These are phyloP conservation scores for Chytriomyces sp. DNA, from an alignment of 192 early-diverging fungal genomes.

Conservation along the genomic window DNA sequence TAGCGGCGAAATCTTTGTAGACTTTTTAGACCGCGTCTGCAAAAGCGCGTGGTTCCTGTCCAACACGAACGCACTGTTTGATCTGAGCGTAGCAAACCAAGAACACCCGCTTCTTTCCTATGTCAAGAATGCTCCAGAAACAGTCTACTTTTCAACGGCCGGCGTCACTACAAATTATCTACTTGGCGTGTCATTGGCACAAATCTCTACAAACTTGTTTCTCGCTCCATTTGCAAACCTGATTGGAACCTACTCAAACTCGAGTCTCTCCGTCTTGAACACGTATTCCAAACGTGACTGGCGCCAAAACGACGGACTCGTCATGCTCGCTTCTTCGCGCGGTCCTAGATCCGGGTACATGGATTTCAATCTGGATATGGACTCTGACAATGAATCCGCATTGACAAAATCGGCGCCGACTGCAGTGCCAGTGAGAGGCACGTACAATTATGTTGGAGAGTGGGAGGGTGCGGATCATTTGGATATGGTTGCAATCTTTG, in stretches of 20 bases:
- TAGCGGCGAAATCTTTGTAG: conserved; percentile 8
- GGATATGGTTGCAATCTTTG: conserved; percentile 3
- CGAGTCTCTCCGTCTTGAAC: background rate
- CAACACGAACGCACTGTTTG: conserved; percentile 34
- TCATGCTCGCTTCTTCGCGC: conserved; percentile 13
- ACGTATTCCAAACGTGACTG: conserved; percentile 1
- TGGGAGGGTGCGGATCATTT: conserved; percentile 24
- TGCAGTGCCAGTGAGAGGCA: background rate
- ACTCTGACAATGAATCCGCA: background rate
- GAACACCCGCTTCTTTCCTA: conserved; percentile 18
- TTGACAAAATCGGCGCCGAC: background rate
- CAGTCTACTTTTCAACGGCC: conserved; percentile 33
- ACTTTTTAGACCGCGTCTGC: conserved; percentile 27
- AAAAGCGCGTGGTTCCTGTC: conserved; percentile 19
- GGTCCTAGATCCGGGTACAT: conserved; percentile 24
- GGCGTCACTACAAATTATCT: conserved; percentile 17
- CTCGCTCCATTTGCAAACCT: conserved; percentile 18
- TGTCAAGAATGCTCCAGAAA: conserved; percentile 32
- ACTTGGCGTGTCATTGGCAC: background rate
- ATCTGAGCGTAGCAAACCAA: background rate
- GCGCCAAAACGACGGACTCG: conserved; percentile 37
- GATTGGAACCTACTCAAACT: conserved; percentile 34
- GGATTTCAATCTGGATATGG: conserved; percentile 25
- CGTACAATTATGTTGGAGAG: conserved; percentile 25
- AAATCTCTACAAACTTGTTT: conserved; percentile 14